Conservation (phyloP, 2,329 filamentous ascomycete genomes). For the Lasiodiplodia citricola region DNA sequence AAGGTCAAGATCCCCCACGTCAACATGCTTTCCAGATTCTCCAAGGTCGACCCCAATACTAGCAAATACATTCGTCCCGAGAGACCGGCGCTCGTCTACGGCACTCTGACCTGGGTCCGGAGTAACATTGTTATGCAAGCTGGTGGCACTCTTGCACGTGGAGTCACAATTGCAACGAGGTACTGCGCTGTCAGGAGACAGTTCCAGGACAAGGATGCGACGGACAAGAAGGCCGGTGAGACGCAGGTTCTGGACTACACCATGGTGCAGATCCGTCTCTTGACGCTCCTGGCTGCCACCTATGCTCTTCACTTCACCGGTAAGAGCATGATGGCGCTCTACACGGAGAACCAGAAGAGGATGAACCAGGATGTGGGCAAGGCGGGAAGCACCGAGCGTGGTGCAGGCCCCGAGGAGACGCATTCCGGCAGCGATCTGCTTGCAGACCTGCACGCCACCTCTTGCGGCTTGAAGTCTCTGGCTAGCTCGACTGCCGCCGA, state of each 20-base stretch:
- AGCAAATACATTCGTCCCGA: slow-evolving; percentile 71
- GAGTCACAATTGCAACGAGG: slow-evolving; percentile 77
- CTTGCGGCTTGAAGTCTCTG: slow-evolving; percentile 76
- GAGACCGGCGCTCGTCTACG: slow-evolving; percentile 72
- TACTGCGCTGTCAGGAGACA: slow-evolving; percentile 77
- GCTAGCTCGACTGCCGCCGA: slow-evolving; percentile 75
- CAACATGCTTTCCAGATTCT: slow-evolving; percentile 76
- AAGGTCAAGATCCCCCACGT: slow-evolving; percentile 75
- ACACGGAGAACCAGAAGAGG: slow-evolving; percentile 72
- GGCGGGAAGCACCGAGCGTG: slow-evolving; percentile 53
- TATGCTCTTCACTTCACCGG: slow-evolving; percentile 83
- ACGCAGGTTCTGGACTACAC: slow-evolving; percentile 81
- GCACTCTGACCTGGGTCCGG: slow-evolving; percentile 77
- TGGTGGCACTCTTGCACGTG: slow-evolving; percentile 72
- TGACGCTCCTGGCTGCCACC: slow-evolving; percentile 74
- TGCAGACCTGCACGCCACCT: slow-evolving; percentile 77
- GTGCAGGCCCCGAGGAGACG: slow-evolving; percentile 71
- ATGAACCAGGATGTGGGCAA: slow-evolving; percentile 57
- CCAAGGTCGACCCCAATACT: slow-evolving; percentile 69
- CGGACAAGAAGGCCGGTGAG: slow-evolving; percentile 63
- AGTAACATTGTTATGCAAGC: slow-evolving; percentile 76
- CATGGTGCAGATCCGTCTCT: slow-evolving; percentile 76
- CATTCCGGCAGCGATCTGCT: slow-evolving; percentile 69
- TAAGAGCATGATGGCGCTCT: slow-evolving; percentile 75
- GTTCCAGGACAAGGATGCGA: slow-evolving; percentile 75